Conservation (phyloP, 2,329 filamentous ascomycete species). For the Cercospora sp. region DNA sequence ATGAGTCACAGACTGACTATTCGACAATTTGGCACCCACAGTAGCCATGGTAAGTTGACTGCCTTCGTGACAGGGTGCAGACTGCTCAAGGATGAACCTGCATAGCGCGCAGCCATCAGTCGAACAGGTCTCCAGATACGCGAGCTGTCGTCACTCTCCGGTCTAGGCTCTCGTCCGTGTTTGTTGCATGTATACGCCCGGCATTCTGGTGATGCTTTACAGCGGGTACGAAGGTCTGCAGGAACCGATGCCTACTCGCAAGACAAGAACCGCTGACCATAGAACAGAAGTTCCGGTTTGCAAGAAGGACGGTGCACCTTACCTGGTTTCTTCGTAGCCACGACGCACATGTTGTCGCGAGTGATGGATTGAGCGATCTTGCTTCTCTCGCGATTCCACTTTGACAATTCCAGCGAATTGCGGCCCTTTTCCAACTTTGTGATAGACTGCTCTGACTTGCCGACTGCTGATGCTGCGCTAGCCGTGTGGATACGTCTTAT, state of each 20-base stretch:
- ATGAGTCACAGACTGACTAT: not conserved
- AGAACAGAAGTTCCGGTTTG: not conserved
- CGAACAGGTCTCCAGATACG: not conserved
- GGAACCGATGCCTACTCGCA: not conserved
- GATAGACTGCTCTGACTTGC: not conserved
- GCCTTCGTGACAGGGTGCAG: not conserved
- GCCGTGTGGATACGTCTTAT: not conserved
- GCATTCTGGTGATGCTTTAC: not conserved
- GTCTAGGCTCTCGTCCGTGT: not conserved
- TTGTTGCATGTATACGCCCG: not conserved
- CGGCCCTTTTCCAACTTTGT: not conserved
- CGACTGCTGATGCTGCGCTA: not conserved
- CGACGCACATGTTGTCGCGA: not conserved
- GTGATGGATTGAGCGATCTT: not conserved
- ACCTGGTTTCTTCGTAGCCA: not conserved
- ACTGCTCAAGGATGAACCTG: not conserved
- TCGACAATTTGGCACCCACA: not conserved
- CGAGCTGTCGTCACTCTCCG: not conserved
- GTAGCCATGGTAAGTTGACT: not conserved
- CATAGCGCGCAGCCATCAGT: not conserved
- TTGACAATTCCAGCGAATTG: not conserved
- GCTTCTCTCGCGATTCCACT: not conserved
- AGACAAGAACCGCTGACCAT: not conserved
- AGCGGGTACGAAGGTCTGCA: not conserved
- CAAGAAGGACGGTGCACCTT: not conserved